Percentiles rank a stretch among this genome's conserved stretches.
Conservation (phyloP, 2,329 filamentous ascomycete genomes). For the Botrytis paeoniae region DNA sequence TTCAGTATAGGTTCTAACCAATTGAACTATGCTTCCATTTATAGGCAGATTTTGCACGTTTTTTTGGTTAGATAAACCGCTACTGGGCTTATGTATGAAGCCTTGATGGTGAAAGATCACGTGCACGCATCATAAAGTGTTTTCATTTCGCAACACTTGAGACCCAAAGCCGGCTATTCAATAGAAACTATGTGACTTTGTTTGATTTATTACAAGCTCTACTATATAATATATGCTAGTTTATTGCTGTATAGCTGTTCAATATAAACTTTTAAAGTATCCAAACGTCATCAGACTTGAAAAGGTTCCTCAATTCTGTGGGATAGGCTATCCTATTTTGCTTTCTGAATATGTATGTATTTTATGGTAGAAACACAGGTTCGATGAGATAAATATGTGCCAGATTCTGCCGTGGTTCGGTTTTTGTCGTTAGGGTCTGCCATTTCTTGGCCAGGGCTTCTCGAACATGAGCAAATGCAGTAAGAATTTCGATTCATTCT, state of each 20-base stretch:
- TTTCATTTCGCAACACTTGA: background rate
- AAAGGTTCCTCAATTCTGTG: background rate
- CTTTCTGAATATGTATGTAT: background rate
- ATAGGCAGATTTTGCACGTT: background rate
- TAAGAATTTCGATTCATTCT: background rate
- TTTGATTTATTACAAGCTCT: background rate
- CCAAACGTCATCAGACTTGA: background rate
- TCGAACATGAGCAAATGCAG: background rate
- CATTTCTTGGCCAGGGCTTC: background rate
- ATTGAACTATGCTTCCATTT: background rate
- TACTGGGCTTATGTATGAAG: background rate
- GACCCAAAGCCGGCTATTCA: background rate
- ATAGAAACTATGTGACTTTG: background rate
- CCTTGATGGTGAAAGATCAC: background rate
- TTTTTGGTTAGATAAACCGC: background rate
- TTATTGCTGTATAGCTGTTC: background rate
- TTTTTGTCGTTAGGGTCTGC: background rate
- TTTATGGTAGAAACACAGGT: background rate
- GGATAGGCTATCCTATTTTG: background rate
- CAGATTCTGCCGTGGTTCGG: background rate
- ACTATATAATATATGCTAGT: accelerated
- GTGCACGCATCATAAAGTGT: background rate
- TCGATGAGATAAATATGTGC: background rate
- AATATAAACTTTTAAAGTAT: background rate
- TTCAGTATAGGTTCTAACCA: background rate